A percentile compares a stretch with the other conserved stretches of the same genome.
These are phyloP conservation scores for Leccinum pellstonianum DNA, from an alignment of 768 basidiomycete genomes.

Conservation along the genomic window DNA sequence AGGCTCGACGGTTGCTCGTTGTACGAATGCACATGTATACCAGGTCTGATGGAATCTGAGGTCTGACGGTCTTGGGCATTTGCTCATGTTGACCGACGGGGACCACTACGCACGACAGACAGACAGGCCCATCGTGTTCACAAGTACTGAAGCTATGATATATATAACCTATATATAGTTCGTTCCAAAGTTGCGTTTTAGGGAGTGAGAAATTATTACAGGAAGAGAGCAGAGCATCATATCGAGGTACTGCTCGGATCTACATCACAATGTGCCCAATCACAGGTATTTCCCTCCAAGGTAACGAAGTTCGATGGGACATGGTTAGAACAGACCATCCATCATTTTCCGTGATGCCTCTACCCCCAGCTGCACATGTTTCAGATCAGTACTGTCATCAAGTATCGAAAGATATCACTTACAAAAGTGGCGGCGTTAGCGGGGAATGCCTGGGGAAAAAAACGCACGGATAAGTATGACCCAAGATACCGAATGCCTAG, in stretches of 20 bases:
- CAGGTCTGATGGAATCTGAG: no score
- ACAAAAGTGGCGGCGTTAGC: slow-evolving; percentile 96
- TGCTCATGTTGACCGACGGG: no score
- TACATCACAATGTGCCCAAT: slow-evolving; percentile 2
- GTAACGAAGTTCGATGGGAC: background rate
- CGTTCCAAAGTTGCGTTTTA: no score
- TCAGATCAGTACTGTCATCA: background rate
- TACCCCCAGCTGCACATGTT: slow-evolving; percentile 70
- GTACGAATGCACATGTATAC: no score
- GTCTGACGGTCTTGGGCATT: no score
- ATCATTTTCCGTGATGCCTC: slow-evolving; percentile 84
- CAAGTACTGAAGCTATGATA: no score
- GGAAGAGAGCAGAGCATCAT: slow-evolving; percentile 3
- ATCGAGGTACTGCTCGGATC: slow-evolving; percentile 9
- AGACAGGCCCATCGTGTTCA: no score
- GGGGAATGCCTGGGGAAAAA: slow-evolving; percentile 76
- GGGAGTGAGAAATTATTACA: slow-evolving; percentile 10
- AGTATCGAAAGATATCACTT: slow-evolving; percentile 33
- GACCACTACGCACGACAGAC: no score
- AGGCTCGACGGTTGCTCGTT: no score
- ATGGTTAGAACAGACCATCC: slow-evolving; percentile 58
- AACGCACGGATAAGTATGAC: slow-evolving; percentile 6
- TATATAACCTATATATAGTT: no score
- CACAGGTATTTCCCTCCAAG: slow-evolving; percentile 7
- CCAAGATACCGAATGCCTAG: slow-evolving; percentile 7